Evolutionary conservation across 208 protist species (phyloP), one percentile per base, ranked within the genome.

Genomic region (Trypanosomatidae sp.): DNA sequence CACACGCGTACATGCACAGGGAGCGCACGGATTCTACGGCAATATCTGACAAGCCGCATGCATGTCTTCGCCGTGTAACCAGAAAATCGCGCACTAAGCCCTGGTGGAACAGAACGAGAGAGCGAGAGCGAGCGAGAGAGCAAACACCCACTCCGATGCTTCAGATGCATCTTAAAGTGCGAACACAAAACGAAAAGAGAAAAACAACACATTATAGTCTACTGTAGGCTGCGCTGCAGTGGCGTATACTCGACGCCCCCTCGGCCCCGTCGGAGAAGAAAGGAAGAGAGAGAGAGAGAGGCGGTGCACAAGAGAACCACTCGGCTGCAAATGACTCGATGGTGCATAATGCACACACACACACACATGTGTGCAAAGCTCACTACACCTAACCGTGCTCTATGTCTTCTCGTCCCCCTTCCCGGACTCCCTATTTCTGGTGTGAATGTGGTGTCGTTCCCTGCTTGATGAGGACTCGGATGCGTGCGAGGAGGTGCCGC

Each of bases 401-500:
- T 9, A 5, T 43, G 58, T 39, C 33, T 65, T 4, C 41, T n/a
- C 12, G n/a, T 6, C 15, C 25, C 30, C n/a, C 70, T 60, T 10
- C 30, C 22, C 30, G 9, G 19, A 0, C 17, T 17, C 15, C 65
- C 41, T 12, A 47, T 15, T 19, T 36, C 39, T 53, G 17, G n/a
- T 33, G 30, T 59, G 28, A 25, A 8, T 28, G 28, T 46, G 8
- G 44, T 30, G 62, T 44, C 19, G 28, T 39, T 25, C 22, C 50
- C 49, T 71, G 52, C 50, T 78, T 85, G 28, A 87, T 55, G 46
- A 91, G 64, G 25, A 69, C 74, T 15, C 83, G 87, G n/a, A 81
- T 81, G 66, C 85, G 81, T 39, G 81, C 71, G 30, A 94, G 85
- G 50, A 94, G 69, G 13, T 85, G 62, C 69, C 80, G 84, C 78